Evolutionary conservation across 257 asterid genomes (phyloP), one percentile per base, ranked within the genome.

Genomic region (Solanum appendiculatum): DNA sequence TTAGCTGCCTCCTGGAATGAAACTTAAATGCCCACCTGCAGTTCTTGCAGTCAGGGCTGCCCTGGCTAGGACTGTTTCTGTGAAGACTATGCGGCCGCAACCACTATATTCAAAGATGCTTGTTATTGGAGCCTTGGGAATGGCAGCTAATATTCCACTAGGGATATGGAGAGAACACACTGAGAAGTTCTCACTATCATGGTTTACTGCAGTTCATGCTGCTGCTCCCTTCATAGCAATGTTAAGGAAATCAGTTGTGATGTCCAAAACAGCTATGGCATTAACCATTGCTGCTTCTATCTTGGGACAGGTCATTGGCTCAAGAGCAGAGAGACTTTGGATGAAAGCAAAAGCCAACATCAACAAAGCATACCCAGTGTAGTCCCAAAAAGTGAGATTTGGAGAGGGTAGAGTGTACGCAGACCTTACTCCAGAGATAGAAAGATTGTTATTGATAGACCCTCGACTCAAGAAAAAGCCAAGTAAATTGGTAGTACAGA

Each of bases 251-350:
- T 94, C 95, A 0, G 97, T 95, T 27, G 85, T 91, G 85, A 94
- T 95, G 97, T 98, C 98, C 23, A 92, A 94, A 89, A 91, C 93
- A n/a, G 98, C 98, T 20, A 94, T 95, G 98, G 96, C 92, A 23
- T 63, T 94, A 54, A 95, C 97, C 60, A 92, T 94, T 82, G 98
- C 96, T 6, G 96, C 94, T 80, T 95, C 98, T 31, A 86, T 93
- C 37, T 91, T 93, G 15, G 98, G 98, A 33, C 98, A 95, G 93
- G 82, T 91, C 5, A 93, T 95, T 21, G 97, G 98, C 20, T 44
- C 51, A 44, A 44, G 18, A 10, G 48, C 48, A 42, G 14, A 42
- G 48, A 42, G 14, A 42, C 48, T 42, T 42, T 10, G 48, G 5
- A 44, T 44, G 51, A 44, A 44, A 44, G 51, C 51, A 44, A 44